Conservation (phyloP, 1,284 basidiomycete species). For the Rhodotorula glutinis region DNA sequence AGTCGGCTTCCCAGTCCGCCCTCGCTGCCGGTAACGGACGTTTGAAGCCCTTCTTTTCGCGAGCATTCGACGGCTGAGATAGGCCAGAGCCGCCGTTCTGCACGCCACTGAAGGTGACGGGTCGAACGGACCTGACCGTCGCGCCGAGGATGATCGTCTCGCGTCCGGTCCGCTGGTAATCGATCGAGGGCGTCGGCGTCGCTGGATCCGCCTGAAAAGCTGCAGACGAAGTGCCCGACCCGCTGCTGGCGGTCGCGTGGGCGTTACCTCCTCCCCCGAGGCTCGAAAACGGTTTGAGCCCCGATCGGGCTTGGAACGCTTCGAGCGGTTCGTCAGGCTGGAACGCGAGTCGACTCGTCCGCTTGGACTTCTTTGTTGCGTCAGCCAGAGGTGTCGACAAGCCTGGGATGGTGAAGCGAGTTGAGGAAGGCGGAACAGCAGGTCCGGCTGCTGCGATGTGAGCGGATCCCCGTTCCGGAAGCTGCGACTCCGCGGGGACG, state of each 20-base stretch:
- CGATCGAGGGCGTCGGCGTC: background rate
- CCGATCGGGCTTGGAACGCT: conserved; percentile 2
- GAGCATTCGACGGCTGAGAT: background rate
- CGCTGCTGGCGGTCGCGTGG: background rate
- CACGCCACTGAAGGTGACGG: background rate
- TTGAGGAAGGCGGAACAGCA: background rate
- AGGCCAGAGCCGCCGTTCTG: no score
- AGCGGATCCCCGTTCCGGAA: no score
- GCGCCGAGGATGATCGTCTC: conserved; percentile 16
- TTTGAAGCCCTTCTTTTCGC: no score
- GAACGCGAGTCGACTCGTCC: background rate
- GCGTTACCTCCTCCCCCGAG: no score
- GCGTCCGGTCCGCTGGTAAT: background rate
- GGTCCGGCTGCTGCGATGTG: background rate
- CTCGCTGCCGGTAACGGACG: no score
- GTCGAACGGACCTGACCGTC: conserved; percentile 7
- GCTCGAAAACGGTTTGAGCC: no score
- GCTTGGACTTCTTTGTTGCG: background rate
- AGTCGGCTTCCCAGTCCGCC: background rate
- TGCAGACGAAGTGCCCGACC: no score
- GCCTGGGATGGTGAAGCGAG: background rate
- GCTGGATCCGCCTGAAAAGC: background rate
- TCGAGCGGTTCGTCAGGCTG: conserved; percentile 1
- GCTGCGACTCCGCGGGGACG: no score
- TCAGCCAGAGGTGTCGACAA: background rate